Evolutionary conservation across 2,329 filamentous ascomycete genomes (phyloP).

Genomic region (Pseudomassariella vexata): DNA sequence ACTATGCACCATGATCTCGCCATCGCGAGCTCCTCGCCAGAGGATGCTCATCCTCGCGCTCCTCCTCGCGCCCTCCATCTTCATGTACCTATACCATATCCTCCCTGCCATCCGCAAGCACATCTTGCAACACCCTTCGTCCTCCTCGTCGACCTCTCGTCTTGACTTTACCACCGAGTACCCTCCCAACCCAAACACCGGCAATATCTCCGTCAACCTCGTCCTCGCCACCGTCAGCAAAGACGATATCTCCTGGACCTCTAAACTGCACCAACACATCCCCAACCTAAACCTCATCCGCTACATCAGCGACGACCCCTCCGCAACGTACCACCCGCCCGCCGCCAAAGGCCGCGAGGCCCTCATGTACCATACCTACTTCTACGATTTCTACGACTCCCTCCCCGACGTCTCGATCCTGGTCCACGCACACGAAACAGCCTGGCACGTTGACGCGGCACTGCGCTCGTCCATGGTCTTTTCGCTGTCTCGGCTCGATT

Average conservation of each 20-base stretch:
- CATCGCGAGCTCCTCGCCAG: slow-evolving; percentile 1
- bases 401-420: slow-evolving; percentile 56
- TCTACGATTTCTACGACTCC: slow-evolving; percentile 55
- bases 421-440: slow-evolving; percentile 50
- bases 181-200: slow-evolving; percentile 2
- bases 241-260: slow-evolving; percentile 25
- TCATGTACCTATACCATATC: slow-evolving; percentile 7
- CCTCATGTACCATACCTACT: slow-evolving; percentile 55
- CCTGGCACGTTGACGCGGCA: slow-evolving; percentile 29
- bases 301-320: slow-evolving; percentile 46
- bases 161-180: slow-evolving; percentile 12
- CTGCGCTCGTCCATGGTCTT: slow-evolving; percentile 27
- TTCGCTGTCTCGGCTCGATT: slow-evolving; percentile 24
- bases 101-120: neutral
- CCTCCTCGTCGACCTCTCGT: neutral
- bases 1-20: slow-evolving; percentile 7
- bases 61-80: slow-evolving; percentile 3
- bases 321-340: slow-evolving; percentile 40
- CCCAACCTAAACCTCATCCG: slow-evolving; percentile 28
- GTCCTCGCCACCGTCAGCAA: slow-evolving; percentile 19
- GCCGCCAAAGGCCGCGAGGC: slow-evolving; percentile 55
- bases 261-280: slow-evolving; percentile 18
- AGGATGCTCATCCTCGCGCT: slow-evolving; percentile 2
- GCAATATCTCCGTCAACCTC: slow-evolving; percentile 21
- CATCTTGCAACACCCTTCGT: neutral